phyloP scores from a whole-genome alignment of 2,329 filamentous ascomycete species.

The Neonectria magnoliae region DNA sequence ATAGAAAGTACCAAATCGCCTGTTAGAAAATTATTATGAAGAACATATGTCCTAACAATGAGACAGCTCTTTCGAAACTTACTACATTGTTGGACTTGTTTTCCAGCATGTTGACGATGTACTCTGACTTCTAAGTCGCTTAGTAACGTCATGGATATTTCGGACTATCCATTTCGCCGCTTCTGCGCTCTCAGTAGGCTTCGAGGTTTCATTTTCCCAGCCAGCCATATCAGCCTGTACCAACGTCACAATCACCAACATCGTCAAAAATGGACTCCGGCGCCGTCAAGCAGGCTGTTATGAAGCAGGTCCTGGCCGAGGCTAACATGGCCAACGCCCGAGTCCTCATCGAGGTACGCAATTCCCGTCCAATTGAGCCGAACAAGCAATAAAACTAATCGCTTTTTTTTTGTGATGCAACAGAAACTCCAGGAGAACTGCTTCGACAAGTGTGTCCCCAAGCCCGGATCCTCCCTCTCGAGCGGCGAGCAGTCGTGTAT shows the following conservation, averaged over 20 bases:
- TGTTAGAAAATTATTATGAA: not conserved
- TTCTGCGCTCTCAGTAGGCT: constrained; percentile 13
- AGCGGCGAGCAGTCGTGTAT: constrained; percentile 76
- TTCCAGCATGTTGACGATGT: too few relatives aligned
- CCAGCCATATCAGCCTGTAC: constrained; percentile 15
- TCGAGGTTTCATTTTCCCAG: constrained; percentile 27
- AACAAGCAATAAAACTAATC: constrained; percentile 19
- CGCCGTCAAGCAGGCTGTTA: constrained; percentile 68
- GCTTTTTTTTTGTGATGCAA: not conserved
- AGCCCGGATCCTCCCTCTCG: constrained; percentile 73
- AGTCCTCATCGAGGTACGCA: constrained; percentile 71
- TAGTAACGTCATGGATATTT: constrained; percentile 20
- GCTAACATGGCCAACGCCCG: constrained; percentile 75
- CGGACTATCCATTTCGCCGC: constrained; percentile 33
- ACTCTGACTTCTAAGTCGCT: constrained; percentile 4
- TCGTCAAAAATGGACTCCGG: constrained; percentile 65
- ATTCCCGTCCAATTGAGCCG: constrained; percentile 13
- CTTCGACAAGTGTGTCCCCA: constrained; percentile 80
- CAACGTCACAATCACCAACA: constrained; percentile 36
- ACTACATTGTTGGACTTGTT: not conserved
- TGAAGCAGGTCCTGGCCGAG: constrained; percentile 72
- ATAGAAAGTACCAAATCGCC: too few relatives aligned
- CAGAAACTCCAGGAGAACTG: constrained; percentile 85
- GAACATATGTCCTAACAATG: too few relatives aligned
- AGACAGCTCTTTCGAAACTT: not conserved